Percentiles rank a stretch among this genome's conserved stretches.
Evolutionary conservation across 2,329 filamentous ascomycete genomes (phyloP).

Genomic region (Periconia macrospinosa): DNA sequence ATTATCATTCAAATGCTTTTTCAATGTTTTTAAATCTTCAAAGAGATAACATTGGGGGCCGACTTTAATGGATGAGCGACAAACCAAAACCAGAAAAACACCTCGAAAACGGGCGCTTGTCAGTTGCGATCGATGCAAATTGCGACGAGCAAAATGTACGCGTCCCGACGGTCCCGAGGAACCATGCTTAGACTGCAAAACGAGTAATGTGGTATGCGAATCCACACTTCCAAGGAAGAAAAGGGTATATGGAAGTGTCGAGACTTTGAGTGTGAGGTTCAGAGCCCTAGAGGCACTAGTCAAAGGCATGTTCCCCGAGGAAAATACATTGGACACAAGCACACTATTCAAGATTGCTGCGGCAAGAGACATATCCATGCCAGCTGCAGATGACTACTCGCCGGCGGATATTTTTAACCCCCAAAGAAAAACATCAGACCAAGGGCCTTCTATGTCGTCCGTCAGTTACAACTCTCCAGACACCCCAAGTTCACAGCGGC

Average conservation of each 20-base stretch:
- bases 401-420: conserved; percentile 28
- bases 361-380: conserved; percentile 43
- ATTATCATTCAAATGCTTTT: neutral
- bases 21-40: neutral
- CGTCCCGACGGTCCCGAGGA: conserved; percentile 26
- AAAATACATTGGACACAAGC: conserved; percentile 44
- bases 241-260: conserved; percentile 50
- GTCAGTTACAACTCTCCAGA: conserved; percentile 10
- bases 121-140: conserved; percentile 35
- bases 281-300: conserved; percentile 48
- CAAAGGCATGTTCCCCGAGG: conserved; percentile 45
- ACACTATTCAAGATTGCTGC: conserved; percentile 45
- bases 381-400: conserved; percentile 28
- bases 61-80: neutral
- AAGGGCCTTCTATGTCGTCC: neutral
- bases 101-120: conserved; percentile 32
- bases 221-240: conserved; percentile 50
- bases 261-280: conserved; percentile 49
- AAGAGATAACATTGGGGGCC: neutral
- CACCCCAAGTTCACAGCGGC: conserved; percentile 11
- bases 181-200: conserved; percentile 44
- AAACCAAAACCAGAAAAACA: neutral
- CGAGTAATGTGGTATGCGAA: conserved; percentile 45
- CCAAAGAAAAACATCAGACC: conserved; percentile 4
- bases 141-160: conserved; percentile 31